Base-by-base conservation (phyloP, 805 yeast species). In the Starmerella powellii region DNA sequence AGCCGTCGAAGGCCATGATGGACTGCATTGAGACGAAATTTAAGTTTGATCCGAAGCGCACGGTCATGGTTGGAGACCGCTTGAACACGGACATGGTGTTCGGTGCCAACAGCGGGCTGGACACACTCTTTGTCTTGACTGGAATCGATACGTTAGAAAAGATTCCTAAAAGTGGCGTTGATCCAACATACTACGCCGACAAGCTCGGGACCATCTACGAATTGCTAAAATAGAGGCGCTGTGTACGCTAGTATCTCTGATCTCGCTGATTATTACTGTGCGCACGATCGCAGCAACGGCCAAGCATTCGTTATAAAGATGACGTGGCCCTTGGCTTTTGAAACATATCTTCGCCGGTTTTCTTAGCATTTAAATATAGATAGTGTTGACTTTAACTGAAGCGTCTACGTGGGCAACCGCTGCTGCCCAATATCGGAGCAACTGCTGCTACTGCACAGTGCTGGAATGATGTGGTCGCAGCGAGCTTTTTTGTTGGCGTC, bases 41-140 rank as follows among this genome's bases (percentile, higher is more conserved):
- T 48, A 61, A 71, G 16, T 65, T 75, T 27, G 76, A 76, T 40
- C 65, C 68, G 8, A 44, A 49, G 24, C 70, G 74, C 44, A 78
- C 94, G 11, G 71, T 88, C 50, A 91, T 91, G 97, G 74, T 91
- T 44, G 98, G 98, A 17, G 98, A 91, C 59, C 71, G 98, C 51
- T 67, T 91, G 45, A 88, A 91, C 60, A 91, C 98, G 0, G 98
- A 91, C 56, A 88, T 91, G 78, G 73, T 72, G 56, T 91, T 91
- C 61, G 98, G 97, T 34, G 68, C 74, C 42, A 78, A 77, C 45
- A 94, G 95, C 40, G 91, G 91, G 1, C 68, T 91, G 34, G 86
- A 79, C 42, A 87, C 97, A 2, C 62, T 91, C 44, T 66, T 91
- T 52, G 98, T 91, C 2, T 70, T 91, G 42, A 81, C 93, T 2